These are phyloP conservation scores for Candida piceae DNA, from an alignment of 805 yeast species.

Conservation along the genomic window DNA sequence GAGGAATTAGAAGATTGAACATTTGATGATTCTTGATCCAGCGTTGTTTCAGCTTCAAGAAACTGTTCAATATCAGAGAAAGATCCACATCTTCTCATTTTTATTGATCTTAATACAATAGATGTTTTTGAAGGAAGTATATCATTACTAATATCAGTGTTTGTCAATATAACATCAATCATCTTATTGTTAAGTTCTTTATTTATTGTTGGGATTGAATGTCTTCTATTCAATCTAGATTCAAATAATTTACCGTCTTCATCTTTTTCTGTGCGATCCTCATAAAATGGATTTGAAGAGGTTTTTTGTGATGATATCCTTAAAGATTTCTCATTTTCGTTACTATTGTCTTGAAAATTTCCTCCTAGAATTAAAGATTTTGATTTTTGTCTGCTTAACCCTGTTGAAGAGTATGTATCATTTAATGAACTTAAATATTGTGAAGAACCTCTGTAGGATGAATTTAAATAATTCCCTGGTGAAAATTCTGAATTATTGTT, in stretches of 20 bases:
- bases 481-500: too few relatives aligned
- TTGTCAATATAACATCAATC: constrained; percentile 20
- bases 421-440: too few relatives aligned
- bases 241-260: constrained; percentile 17
- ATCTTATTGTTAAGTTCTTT: constrained; percentile 29
- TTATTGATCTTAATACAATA: constrained; percentile 2
- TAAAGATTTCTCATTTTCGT: constrained; percentile 6
- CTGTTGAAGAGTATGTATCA: too few relatives aligned
- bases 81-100: constrained; percentile 32
- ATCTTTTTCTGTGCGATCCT: constrained; percentile 13
- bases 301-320: constrained; percentile 1
- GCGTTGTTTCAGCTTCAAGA: constrained; percentile 13
- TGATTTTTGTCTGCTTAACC: constrained; percentile 14
- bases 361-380: constrained; percentile 20
- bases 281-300: constrained; percentile 5
- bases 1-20: constrained; percentile 1
- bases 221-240: constrained; percentile 30
- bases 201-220: constrained; percentile 34
- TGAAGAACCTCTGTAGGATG: too few relatives aligned
- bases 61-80: constrained; percentile 23
- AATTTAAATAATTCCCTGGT: too few relatives aligned
- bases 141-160: constrained; percentile 17
- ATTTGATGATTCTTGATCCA: too few relatives aligned
- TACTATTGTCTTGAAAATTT: constrained; percentile 19
- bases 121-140: constrained; percentile 7